These are phyloP conservation scores for Aquilaria malaccensis DNA, from an alignment of 345 rosid genomes.

Conservation along the genomic window DNA sequence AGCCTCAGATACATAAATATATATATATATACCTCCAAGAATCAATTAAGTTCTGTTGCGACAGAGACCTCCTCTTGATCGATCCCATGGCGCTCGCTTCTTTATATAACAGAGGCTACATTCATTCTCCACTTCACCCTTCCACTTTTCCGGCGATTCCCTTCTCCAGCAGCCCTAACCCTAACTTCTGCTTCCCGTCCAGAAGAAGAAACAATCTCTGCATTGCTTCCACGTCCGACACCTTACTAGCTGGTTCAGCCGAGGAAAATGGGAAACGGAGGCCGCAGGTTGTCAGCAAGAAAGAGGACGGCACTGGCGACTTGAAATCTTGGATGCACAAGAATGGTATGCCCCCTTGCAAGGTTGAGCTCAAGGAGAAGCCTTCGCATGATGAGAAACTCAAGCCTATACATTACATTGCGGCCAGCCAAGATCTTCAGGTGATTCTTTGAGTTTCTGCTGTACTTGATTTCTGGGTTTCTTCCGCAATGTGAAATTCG, in stretches of 20 bases:
- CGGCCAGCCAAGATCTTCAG: slow-evolving; percentile 89
- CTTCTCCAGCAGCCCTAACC: slow-evolving; percentile 23
- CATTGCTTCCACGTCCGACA: slow-evolving; percentile 56
- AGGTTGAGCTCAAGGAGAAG: slow-evolving; percentile 68
- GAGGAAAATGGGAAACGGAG: slow-evolving; percentile 31
- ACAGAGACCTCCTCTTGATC: too few species aligned
- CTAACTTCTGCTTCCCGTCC: slow-evolving; percentile 19
- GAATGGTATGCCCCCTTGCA: slow-evolving; percentile 87
- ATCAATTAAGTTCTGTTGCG: too few species aligned
- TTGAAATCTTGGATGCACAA: slow-evolving; percentile 92
- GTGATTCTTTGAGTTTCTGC: slow-evolving; percentile 20
- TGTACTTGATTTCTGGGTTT: background rate
- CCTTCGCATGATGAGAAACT: slow-evolving; percentile 60
- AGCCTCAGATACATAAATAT: too few species aligned
- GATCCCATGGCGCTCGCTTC: slow-evolving; percentile 30
- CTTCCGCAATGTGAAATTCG: slow-evolving; percentile 6
- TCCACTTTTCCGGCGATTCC: slow-evolving; percentile 21
- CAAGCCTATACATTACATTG: slow-evolving; percentile 77
- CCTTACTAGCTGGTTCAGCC: slow-evolving; percentile 48
- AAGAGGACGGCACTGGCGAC: slow-evolving; percentile 45
- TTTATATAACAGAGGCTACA: slow-evolving; percentile 26
- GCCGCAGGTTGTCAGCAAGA: slow-evolving; percentile 34
- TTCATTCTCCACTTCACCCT: slow-evolving; percentile 33
- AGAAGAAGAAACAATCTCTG: slow-evolving; percentile 25
- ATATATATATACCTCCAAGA: too few species aligned